Evolutionary conservation across 2,329 filamentous ascomycete species (phyloP).

Genomic region (Hymenoscyphus salicellus): DNA sequence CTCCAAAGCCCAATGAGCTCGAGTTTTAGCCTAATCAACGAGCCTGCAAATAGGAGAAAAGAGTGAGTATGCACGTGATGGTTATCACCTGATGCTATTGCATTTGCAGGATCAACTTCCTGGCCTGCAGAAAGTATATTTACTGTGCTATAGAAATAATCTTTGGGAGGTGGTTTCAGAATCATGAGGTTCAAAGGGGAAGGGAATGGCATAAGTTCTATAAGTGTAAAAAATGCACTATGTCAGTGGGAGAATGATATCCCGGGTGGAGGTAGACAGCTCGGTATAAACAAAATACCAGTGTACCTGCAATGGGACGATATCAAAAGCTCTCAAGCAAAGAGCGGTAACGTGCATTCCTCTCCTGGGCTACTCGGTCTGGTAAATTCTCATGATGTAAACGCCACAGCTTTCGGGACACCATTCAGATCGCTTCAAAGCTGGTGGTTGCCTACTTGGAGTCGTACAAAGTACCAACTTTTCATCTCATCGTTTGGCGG

Average conservation of each 20-base stretch:
- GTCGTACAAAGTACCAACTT: neutral
- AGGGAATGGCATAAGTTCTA: no score
- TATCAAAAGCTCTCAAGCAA: neutral
- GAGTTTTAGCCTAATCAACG: neutral
- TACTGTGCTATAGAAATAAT: no score
- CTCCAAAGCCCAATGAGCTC: no score
- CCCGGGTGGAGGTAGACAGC: neutral
- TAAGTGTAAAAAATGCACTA: no score
- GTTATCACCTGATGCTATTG: neutral
- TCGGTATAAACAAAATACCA: neutral
- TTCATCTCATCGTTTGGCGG: neutral
- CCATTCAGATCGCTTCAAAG: neutral
- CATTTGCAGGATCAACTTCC: neutral
- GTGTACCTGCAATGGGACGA: neutral
- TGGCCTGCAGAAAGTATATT: neutral
- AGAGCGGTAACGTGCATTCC: no score
- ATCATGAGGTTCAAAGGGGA: no score
- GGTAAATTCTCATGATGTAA: neutral
- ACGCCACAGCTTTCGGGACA: neutral
- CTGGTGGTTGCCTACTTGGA: neutral
- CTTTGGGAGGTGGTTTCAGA: no score
- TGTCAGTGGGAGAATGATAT: neutral
- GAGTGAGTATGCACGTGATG: neutral
- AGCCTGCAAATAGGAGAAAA: neutral
- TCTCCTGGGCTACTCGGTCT: neutral